phyloP scores from a whole-genome alignment of 805 yeast genomes.

The Ogataea ganodermae region DNA sequence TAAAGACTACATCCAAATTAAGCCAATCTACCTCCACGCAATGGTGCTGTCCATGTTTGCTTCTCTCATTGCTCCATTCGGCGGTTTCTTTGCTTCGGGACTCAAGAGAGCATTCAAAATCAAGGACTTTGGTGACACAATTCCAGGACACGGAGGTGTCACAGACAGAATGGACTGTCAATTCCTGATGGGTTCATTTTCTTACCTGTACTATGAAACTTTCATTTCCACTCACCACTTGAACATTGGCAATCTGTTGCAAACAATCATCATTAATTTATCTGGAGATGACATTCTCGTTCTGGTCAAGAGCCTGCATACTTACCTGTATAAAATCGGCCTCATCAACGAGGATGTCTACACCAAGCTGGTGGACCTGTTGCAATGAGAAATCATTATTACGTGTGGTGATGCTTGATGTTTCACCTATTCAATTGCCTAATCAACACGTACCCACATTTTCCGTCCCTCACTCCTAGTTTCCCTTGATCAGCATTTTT shows the following conservation, averaged over 20 bases:
- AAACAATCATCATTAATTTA: constrained; percentile 71
- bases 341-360: constrained; percentile 39
- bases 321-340: constrained; percentile 50
- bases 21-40: constrained; percentile 91
- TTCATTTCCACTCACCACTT: constrained; percentile 75
- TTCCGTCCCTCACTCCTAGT: background rate
- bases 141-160: constrained; percentile 98
- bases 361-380: constrained; percentile 31
- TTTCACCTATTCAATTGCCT: background rate
- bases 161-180: constrained; percentile 98
- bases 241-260: constrained; percentile 74
- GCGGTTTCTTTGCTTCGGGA: constrained; percentile 98
- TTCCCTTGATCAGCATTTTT: background rate
- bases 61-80: constrained; percentile 95
- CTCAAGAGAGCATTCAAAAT: constrained; percentile 93
- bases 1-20: constrained; percentile 56
- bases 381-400: constrained; percentile 8
- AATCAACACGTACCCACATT: background rate
- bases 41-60: constrained; percentile 89
- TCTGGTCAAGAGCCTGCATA: constrained; percentile 59
- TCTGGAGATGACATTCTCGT: constrained; percentile 63
- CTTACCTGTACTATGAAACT: constrained; percentile 89
- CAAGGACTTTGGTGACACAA: constrained; percentile 96
- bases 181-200: constrained; percentile 94
- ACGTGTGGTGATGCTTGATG: background rate